Evolutionary conservation across 106 monocot species (phyloP).

Genomic region (Alisma plantagoaquatica): DNA sequence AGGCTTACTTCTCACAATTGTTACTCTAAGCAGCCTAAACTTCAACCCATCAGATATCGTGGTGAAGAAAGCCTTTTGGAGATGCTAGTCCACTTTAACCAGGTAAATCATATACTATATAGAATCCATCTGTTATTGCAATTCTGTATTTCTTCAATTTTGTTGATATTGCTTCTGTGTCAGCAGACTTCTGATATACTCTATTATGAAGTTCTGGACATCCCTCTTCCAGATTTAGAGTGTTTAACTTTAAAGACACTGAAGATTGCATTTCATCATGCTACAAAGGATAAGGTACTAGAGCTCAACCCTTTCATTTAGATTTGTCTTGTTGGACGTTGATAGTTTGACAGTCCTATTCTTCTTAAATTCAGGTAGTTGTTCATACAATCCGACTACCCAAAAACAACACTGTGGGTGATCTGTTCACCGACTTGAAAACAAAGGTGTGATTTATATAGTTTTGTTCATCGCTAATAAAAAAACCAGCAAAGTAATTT

Average conservation of each 20-base stretch:
- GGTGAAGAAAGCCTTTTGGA: constrained; percentile 89
- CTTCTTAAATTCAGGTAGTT: constrained; percentile 49
- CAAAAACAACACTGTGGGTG: constrained; percentile 88
- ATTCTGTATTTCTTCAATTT: not conserved
- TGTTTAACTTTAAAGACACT: constrained; percentile 87
- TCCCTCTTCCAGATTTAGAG: constrained; percentile 91
- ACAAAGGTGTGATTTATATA: constrained; percentile 45
- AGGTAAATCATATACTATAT: constrained; percentile 29
- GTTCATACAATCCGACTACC: constrained; percentile 85
- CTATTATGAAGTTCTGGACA: constrained; percentile 95
- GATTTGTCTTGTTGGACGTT: too few species aligned
- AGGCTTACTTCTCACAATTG: constrained; percentile 96
- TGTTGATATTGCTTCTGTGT: not conserved
- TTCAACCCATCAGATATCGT: constrained; percentile 90
- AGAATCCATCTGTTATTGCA: not conserved
- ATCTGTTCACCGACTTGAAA: constrained; percentile 87
- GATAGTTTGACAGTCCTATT: too few species aligned
- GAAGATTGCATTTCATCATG: constrained; percentile 97
- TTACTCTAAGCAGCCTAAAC: constrained; percentile 98
- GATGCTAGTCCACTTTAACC: constrained; percentile 94
- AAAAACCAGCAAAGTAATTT: too few species aligned
- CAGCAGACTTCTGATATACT: constrained; percentile 89
- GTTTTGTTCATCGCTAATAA: too few species aligned
- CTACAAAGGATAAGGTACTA: constrained; percentile 83
- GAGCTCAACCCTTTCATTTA: not conserved